Evolutionary conservation across 305 asterid species (phyloP), one percentile per base, ranked within the genome.

Genomic region (Fraxinus dipetala): DNA sequence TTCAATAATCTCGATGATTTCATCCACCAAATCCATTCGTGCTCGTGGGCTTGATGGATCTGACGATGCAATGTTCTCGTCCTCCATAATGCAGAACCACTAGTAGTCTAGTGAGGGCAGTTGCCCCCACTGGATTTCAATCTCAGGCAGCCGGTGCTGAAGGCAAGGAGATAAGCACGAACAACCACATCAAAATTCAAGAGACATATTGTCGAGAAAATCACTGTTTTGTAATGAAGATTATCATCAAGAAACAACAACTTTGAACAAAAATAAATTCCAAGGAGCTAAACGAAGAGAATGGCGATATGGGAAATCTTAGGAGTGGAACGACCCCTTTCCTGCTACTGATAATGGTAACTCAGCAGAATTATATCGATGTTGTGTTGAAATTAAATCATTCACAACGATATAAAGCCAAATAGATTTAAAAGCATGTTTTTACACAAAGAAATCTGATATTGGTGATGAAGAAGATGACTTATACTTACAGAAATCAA

Each of bases 1-100:
- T 32, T 94, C 93, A 34, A 92, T 51, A 16, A 89, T 82, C 32
- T 80, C 90, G 34, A 93, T 89, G 22, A 89, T 79, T 38, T 94
- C 92, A 32, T 88, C 90, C 16, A 85, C 90, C 84, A 89, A 83
- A 69, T 85, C 89, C 75, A 75, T 79, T 67, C 73, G 83, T 24
- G 79, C 85, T 16, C 36, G 76, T 69, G 80, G 84, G 54, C 83
- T 83, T 30, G 84, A 82, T 32, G 87, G 86, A 38, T 83, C 83
- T 56, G 90, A 65, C 38, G 76, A 31, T 3, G 70, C 72, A 16
- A 84, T 83, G 20, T 83, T 85, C 28, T 85, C 90, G 24, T 82
- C 90, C 87, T 67, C 74, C 74, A 84, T 82, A 7, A 38, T 86
- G 61, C 22, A 14, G 61, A 16, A 4, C 8, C 22, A 16, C 10